Evolutionary conservation across 257 asterid species (phyloP).

Genomic region (Lithospermum erythrorhizon): DNA sequence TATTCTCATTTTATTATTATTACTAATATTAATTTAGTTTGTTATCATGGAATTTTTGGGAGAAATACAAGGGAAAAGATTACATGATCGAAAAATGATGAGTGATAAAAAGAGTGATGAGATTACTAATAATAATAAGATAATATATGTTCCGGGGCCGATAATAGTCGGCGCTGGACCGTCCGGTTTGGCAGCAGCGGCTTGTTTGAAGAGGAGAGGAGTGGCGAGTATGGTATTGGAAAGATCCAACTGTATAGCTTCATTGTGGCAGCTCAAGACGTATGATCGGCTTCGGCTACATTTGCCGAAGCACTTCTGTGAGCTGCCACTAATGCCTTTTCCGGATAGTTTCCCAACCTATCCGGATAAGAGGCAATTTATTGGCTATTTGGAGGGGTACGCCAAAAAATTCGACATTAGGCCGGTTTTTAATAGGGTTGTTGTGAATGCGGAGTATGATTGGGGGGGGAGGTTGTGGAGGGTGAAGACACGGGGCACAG

Average conservation of each 20-base stretch:
- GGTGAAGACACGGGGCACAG: not conserved
- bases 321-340: slow-evolving; percentile 16
- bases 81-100: not conserved
- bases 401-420: slow-evolving; percentile 9
- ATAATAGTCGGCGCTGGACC: slow-evolving; percentile 19
- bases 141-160: slow-evolving; percentile 5
- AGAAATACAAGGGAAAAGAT: not conserved
- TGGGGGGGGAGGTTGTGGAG: slow-evolving; percentile 1
- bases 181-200: slow-evolving; percentile 17
- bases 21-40: not conserved
- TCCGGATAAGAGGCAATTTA: slow-evolving; percentile 14
- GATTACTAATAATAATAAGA: too few species aligned
- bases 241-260: slow-evolving; percentile 14
- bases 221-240: slow-evolving; percentile 10
- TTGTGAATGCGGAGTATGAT: slow-evolving; percentile 9
- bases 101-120: not conserved
- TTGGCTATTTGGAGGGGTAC: slow-evolving; percentile 13
- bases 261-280: slow-evolving; percentile 14
- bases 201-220: slow-evolving; percentile 14
- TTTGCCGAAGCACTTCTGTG: slow-evolving; percentile 16
- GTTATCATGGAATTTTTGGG: not conserved
- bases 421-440: slow-evolving; percentile 11
- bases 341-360: slow-evolving; percentile 12
- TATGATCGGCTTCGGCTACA: slow-evolving; percentile 18
- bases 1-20: too few species aligned